Base-by-base conservation (phyloP, 2,329 filamentous ascomycete genomes). In the Alternaria alternata region DNA sequence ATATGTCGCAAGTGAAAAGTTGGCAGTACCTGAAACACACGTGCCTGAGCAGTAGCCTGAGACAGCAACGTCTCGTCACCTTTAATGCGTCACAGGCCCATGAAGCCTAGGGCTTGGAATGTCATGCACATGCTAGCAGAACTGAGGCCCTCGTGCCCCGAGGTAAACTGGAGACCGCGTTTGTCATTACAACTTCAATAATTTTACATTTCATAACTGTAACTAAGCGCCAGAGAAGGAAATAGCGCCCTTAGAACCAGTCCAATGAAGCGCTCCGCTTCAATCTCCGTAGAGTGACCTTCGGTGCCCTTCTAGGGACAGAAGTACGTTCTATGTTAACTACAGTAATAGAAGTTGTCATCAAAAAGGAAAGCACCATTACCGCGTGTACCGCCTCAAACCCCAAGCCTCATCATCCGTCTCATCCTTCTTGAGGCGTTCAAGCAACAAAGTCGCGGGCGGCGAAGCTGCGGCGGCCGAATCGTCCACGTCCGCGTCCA, bases 381-480 rank as follows among this genome's bases (percentile, higher is more conserved):
- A 77, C 65, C 56, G 54, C 64, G 57, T 66, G 51, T 51, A 53
- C 66, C 60, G 16, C 36, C 18, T 44, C 26, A 54, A 57, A 41
- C 48, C 34, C n/a, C 51, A 57, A 32, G 7, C 39, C 42, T 51
- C 39, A 22, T 51, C 38, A 44, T 41, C 47, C 41, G 11, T 42
- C 20, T 18, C 26, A 12, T 4, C 12, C 14, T 30, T 18, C 51
- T 5, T 48, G 16, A 26, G n/a, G 24, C 49, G 39, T 30, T 59
- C 72, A 78, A 9, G 75, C 76, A 51, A 77, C 38, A 43, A 74
- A 78, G 51, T 74, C 69, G 30, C 76, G 76, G 18, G 65, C 67
- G 28, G 70, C 65, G 63, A 78, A 78, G 59, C 68, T 75, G 57
- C 66, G 64, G 30, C 54, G 57, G 8, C 47, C 65, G 43, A 54